Percentiles rank a stretch among this genome's conserved stretches.
Evolutionary conservation across 2,329 filamentous ascomycete species (phyloP).

Genomic region (Zymoseptoria passerinii): DNA sequence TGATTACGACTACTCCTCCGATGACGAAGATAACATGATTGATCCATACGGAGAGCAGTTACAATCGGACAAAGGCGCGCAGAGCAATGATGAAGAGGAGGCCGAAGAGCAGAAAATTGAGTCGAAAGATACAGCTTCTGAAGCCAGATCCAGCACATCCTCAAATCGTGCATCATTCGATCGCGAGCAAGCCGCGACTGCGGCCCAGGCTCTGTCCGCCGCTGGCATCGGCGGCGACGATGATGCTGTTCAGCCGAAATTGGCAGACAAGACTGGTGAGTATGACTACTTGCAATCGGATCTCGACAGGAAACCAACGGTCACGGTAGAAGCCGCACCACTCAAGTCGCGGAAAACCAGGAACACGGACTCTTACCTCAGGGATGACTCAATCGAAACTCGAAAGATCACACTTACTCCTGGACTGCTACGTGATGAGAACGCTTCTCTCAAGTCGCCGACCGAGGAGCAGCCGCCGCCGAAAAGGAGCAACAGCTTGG

Average conservation of each 20-base stretch:
- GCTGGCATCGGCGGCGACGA: slow-evolving; percentile 19
- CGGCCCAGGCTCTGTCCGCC: slow-evolving; percentile 16
- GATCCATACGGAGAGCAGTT: slow-evolving; percentile 20
- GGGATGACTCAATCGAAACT: slow-evolving; percentile 88
- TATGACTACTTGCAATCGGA: slow-evolving; percentile 11
- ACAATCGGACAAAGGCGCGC: slow-evolving; percentile 13
- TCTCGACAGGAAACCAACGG: slow-evolving; percentile 14
- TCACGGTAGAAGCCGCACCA: slow-evolving; percentile 28
- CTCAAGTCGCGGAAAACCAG: slow-evolving; percentile 71
- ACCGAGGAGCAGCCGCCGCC: slow-evolving; percentile 34
- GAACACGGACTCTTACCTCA: slow-evolving; percentile 95
- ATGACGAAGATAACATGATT: slow-evolving; percentile 36
- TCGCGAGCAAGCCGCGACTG: slow-evolving; percentile 25
- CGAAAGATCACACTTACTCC: slow-evolving; percentile 96
- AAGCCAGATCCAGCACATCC: slow-evolving; percentile 17
- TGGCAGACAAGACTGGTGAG: slow-evolving; percentile 27
- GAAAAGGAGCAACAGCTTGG: slow-evolving; percentile 56
- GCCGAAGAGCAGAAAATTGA: slow-evolving; percentile 19
- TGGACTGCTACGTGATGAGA: slow-evolving; percentile 79
- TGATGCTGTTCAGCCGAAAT: slow-evolving; percentile 25
- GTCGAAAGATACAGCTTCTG: slow-evolving; percentile 14
- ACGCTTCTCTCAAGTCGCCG: slow-evolving; percentile 29
- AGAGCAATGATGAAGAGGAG: slow-evolving; percentile 16
- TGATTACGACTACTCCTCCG: slow-evolving; percentile 74
- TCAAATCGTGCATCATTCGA: slow-evolving; percentile 26